These are phyloP conservation scores for Scedosporium dehoogii DNA, from an alignment of 2,329 filamentous ascomycete genomes.

Conservation along the genomic window DNA sequence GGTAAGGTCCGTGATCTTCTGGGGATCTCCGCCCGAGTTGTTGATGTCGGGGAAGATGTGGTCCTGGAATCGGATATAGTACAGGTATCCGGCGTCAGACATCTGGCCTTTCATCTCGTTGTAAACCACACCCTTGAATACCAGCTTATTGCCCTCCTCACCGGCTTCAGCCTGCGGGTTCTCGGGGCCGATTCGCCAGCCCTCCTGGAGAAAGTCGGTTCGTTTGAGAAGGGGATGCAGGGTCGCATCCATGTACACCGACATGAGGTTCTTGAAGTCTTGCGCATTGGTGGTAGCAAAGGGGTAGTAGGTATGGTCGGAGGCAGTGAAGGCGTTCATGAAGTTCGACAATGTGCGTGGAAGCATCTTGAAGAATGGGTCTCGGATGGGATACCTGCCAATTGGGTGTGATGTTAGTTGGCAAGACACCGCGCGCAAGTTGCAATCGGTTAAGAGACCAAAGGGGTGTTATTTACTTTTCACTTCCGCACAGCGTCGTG, in stretches of 20 bases:
- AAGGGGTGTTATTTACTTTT: slow-evolving; percentile 52
- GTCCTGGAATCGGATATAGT: slow-evolving; percentile 91
- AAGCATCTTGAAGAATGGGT: slow-evolving; percentile 99
- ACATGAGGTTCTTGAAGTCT: slow-evolving; percentile 93
- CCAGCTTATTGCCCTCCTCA: slow-evolving; percentile 55
- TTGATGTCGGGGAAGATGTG: slow-evolving; percentile 90
- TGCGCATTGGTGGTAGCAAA: slow-evolving; percentile 95
- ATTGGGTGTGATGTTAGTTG: slow-evolving; percentile 14
- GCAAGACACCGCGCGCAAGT: slow-evolving; percentile 10
- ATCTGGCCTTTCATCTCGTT: slow-evolving; percentile 99
- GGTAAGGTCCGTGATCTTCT: slow-evolving; percentile 91
- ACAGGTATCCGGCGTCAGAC: slow-evolving; percentile 93
- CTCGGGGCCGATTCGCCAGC: slow-evolving; percentile 91
- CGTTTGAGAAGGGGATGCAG: slow-evolving; percentile 81
- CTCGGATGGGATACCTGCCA: slow-evolving; percentile 80
- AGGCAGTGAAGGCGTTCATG: slow-evolving; percentile 97
- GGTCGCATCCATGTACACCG: slow-evolving; percentile 92
- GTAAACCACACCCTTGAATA: slow-evolving; percentile 97
- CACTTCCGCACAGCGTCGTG: slow-evolving; percentile 88
- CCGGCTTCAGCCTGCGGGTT: slow-evolving; percentile 54
- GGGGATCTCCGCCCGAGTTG: slow-evolving; percentile 92
- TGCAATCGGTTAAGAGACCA: neutral
- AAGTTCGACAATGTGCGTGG: slow-evolving; percentile 97
- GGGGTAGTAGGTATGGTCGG: slow-evolving; percentile 94
- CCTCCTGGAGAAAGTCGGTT: slow-evolving; percentile 91